Evolutionary conservation across 768 basidiomycete species (phyloP).

Genomic region (Peribolospora kevripleyi): DNA sequence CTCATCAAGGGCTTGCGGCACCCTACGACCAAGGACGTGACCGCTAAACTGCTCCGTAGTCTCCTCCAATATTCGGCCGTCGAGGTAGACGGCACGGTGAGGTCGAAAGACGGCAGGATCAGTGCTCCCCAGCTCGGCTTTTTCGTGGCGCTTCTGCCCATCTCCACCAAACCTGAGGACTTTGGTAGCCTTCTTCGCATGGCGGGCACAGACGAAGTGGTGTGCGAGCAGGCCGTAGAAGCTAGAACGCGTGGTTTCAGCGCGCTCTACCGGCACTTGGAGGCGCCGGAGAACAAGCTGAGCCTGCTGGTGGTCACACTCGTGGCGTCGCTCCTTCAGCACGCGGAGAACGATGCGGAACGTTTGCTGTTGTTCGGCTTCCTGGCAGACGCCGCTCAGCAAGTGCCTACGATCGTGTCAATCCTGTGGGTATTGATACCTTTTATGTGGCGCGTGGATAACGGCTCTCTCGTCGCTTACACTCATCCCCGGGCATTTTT

Average conservation of each 20-base stretch:
- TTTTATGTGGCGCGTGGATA: too few species aligned
- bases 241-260: constrained; percentile 13
- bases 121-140: constrained; percentile 30
- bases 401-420: too few species aligned
- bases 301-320: constrained; percentile 56
- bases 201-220: constrained; percentile 31
- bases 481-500: too few species aligned
- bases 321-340: constrained; percentile 44
- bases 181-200: constrained; percentile 16
- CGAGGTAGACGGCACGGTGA: constrained; percentile 22
- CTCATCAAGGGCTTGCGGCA: constrained; percentile 70
- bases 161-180: constrained; percentile 8
- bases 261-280: constrained; percentile 35
- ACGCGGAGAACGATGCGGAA: constrained; percentile 54
- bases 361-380: constrained; percentile 54
- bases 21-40: constrained; percentile 35
- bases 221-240: constrained; percentile 22
- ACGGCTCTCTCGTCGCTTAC: too few species aligned
- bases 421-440: too few species aligned
- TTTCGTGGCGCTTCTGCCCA: constrained; percentile 51
- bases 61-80: constrained; percentile 28
- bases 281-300: constrained; percentile 34
- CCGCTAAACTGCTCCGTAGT: constrained; percentile 21
- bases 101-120: constrained; percentile 22
- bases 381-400: constrained; percentile 30